Evolutionary conservation across 2,329 filamentous ascomycete genomes (phyloP), one percentile per base, ranked within the genome.

Genomic region (Teratosphaeria destructans): DNA sequence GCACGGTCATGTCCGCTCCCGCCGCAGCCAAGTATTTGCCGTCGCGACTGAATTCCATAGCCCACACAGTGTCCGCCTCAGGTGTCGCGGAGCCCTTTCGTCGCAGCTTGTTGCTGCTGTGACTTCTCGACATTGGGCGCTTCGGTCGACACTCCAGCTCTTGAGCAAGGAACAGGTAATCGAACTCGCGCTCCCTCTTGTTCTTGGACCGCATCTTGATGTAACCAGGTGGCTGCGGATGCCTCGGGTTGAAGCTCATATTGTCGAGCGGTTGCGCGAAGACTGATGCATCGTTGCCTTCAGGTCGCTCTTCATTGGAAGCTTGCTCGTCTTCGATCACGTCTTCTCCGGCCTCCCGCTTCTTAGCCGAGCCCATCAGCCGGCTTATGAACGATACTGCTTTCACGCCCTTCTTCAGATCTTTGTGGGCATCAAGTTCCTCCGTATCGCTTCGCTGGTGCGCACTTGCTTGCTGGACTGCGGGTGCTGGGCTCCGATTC

Each of bases 11-110:
- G 71, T 97, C 94, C 65, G 93, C 89, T 3, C 94, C 94, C 11
- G 89, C 94, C n/a, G 90, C 90, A 5, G 94, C 94, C 19, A 99
- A 79, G 71, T 92, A 96, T 68, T 82, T 89, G 5, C 94, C 94
- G 75, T 97, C 93, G 61, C 87, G 87, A 69, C 93, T 97, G 69
- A 97, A 97, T 68, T 94, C 89, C 63, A 90, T 84, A 0, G 93
- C 87, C 94, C 94, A 99, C 37, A 96, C 86, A 0, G 94, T 91
- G 61, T 69, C 61, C 14, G 61, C 64, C 27, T 65, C 59, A n/a
- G 67, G 61, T 7, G 61, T 61, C 14, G 63, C 62, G 6, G 67
- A 88, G 79, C 56, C 79, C 79, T 49, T 76, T 69, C 59, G 68
- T 62, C 56, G 67, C 66, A 72, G 59, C 60, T 69, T 70, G 54